phyloP scores from a whole-genome alignment of 2,329 filamentous ascomycete genomes.

The Plectosphaerella plurivora region DNA sequence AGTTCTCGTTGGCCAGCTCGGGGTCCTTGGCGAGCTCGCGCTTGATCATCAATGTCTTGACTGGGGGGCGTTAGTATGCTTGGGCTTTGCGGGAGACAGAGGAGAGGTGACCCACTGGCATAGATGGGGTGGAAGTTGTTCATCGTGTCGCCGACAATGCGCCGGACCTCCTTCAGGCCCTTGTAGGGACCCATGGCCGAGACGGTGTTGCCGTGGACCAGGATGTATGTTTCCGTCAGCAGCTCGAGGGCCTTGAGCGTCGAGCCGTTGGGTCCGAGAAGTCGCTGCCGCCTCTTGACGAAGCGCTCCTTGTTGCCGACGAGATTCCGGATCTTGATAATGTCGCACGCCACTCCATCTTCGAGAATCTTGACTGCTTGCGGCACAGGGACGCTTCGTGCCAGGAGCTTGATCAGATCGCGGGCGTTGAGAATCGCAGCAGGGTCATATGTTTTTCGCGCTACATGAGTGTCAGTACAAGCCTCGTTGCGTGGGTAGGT shows the following conservation, averaged over 20 bases:
- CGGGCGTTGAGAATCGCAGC: constrained; percentile 89
- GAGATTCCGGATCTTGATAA: constrained; percentile 90
- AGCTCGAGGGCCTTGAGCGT: constrained; percentile 93
- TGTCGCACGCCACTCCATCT: constrained; percentile 85
- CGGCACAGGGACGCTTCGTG: constrained; percentile 85
- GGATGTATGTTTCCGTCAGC: constrained; percentile 84
- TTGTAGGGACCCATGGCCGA: constrained; percentile 89
- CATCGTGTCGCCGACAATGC: constrained; percentile 95
- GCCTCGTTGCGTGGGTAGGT: not conserved
- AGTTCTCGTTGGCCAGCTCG: constrained; percentile 79
- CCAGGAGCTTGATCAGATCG: constrained; percentile 88
- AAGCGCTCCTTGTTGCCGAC: constrained; percentile 94
- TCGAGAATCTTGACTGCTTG: constrained; percentile 94
- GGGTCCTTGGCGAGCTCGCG: constrained; percentile 87
- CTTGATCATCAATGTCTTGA: constrained; percentile 71
- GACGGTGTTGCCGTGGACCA: constrained; percentile 96
- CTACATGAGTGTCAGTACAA: not conserved
- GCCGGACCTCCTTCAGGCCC: constrained; percentile 84
- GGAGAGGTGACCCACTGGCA: constrained; percentile 25
- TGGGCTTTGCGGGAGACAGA: not conserved
- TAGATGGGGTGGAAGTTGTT: constrained; percentile 96
- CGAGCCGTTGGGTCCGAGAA: constrained; percentile 84
- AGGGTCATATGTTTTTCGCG: constrained; percentile 80
- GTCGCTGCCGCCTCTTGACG: constrained; percentile 88
- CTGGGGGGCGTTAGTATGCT: constrained; percentile 19